Conservation (phyloP, 495 filamentous ascomycete genomes). For the Lichina pygmaea region DNA sequence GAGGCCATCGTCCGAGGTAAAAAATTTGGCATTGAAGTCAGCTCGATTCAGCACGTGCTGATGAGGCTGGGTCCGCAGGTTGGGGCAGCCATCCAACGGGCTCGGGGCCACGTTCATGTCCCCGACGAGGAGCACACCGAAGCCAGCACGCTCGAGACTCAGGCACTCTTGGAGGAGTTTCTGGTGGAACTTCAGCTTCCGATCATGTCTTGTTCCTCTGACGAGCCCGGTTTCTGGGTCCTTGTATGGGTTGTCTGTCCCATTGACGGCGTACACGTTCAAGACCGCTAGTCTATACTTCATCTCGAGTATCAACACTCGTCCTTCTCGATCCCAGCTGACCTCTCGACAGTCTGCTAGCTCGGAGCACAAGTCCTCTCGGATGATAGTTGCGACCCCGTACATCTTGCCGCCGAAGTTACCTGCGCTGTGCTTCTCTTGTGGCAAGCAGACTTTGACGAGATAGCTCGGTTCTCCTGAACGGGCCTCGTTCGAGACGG, state of each 20-base stretch:
- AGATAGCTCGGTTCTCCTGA: slow-evolving; percentile 13
- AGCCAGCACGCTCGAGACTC: slow-evolving; percentile 13
- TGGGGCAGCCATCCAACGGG: slow-evolving; percentile 16
- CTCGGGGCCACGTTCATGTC: slow-evolving; percentile 22
- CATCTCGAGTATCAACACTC: slow-evolving; percentile 17
- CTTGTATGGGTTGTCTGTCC: slow-evolving; percentile 19
- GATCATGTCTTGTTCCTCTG: slow-evolving; percentile 18
- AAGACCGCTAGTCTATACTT: slow-evolving; percentile 12
- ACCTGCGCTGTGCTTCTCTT: slow-evolving; percentile 19
- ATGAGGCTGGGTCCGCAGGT: slow-evolving; percentile 13
- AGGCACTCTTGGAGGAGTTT: slow-evolving; percentile 16
- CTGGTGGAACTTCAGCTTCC: slow-evolving; percentile 20
- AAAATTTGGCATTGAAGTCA: slow-evolving; percentile 22
- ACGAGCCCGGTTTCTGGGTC: slow-evolving; percentile 14
- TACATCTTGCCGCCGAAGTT: slow-evolving; percentile 22
- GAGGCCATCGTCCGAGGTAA: slow-evolving; percentile 8
- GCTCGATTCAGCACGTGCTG: slow-evolving; percentile 21
- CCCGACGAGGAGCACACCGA: slow-evolving; percentile 16
- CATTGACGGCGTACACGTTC: slow-evolving; percentile 26
- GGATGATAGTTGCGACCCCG: slow-evolving; percentile 21
- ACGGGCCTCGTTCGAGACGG: slow-evolving; percentile 7
- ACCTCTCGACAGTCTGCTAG: slow-evolving; percentile 8
- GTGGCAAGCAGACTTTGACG: slow-evolving; percentile 16
- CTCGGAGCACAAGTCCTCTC: slow-evolving; percentile 14
- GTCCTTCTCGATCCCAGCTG: slow-evolving; percentile 24